Evolutionary conservation across 2,329 filamentous ascomycete species (phyloP), one percentile per base, ranked within the genome.

Genomic region (Colletotrichum cuscutae): DNA sequence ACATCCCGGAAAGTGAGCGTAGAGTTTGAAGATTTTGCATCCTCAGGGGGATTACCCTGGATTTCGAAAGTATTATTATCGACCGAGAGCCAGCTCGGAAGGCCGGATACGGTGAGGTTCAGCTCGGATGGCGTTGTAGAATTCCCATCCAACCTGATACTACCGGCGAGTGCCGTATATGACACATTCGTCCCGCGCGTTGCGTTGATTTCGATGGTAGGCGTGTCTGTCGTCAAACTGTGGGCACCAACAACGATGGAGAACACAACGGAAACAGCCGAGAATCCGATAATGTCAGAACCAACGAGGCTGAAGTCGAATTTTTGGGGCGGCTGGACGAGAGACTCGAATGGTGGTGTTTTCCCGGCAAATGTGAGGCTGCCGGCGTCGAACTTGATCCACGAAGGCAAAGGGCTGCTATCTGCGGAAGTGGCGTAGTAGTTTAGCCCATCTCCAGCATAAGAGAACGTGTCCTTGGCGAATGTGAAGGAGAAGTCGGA

Each of bases 401-500:
- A 98, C 0, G 94, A 92, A 24, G 95, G 95, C 46, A 98, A 84
- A 46, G 95, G 95, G n/a, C 93, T 94, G 78, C 94, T 93, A 78
- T 96, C 89, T 5, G 86, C 87, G 4, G 94, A 93, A 3, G 93
- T 91, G 9, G 94, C 94, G 79, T 97, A 96, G 81, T 95, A 97
- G 71, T 90, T 90, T 63, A 91, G 86, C 19, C 82, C 84, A 11
- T 84, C 82, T 3, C 82, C 81, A 4, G 86, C 83, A 54, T 88
- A 82, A n/a, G 84, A 84, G 80, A 97, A 97, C 0, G 92, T 94
- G 22, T 89, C 82, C 5, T 78, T 76, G 57, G 87, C 83, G 75
- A 92, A 90, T 2, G 81, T 79, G 74, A 91, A 89, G 6, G 81
- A 81, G 80, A 92, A 91, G 5, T 81, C 76, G 5, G 82, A 84